A percentile compares a stretch with the other conserved stretches of the same genome.
Evolutionary conservation across 495 filamentous ascomycete genomes (phyloP).

Genomic region (Penicillium subrubescens): DNA sequence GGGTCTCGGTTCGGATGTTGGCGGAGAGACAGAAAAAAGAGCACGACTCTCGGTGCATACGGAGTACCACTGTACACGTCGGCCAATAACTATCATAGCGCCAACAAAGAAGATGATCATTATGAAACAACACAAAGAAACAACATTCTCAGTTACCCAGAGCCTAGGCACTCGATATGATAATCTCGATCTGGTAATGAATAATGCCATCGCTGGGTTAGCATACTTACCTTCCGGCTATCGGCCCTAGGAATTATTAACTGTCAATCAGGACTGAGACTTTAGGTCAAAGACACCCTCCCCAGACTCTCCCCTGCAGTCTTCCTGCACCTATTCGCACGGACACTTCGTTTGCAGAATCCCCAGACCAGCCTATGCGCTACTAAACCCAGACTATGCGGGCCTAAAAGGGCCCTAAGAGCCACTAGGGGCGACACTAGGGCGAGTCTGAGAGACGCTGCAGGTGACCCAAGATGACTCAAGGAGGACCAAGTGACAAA

Average conservation of each 20-base stretch:
- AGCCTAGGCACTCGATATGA: background rate
- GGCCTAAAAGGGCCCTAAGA: background rate
- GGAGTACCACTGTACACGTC: background rate
- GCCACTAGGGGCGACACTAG: slow-evolving; percentile 22
- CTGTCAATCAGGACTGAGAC: no score
- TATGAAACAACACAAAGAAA: background rate
- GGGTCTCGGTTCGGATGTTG: slow-evolving; percentile 9
- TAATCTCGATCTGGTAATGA: background rate
- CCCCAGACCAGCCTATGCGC: slow-evolving; percentile 29
- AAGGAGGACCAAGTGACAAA: slow-evolving; percentile 26
- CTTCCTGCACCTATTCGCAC: slow-evolving; percentile 18
- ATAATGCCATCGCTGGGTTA: background rate
- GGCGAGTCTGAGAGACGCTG: slow-evolving; percentile 26
- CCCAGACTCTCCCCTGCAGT: background rate
- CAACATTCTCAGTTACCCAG: background rate
- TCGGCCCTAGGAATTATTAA: background rate
- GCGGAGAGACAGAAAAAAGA: slow-evolving; percentile 7
- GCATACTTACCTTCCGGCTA: background rate
- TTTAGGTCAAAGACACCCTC: background rate
- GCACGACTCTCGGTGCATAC: background rate
- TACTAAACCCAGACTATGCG: slow-evolving; percentile 10
- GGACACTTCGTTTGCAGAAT: slow-evolving; percentile 37
- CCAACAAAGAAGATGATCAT: background rate
- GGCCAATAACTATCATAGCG: background rate
- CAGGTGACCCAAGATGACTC: slow-evolving; percentile 36